Conservation (phyloP, 1,284 basidiomycete genomes). For the Leccinum glutinopallens region DNA sequence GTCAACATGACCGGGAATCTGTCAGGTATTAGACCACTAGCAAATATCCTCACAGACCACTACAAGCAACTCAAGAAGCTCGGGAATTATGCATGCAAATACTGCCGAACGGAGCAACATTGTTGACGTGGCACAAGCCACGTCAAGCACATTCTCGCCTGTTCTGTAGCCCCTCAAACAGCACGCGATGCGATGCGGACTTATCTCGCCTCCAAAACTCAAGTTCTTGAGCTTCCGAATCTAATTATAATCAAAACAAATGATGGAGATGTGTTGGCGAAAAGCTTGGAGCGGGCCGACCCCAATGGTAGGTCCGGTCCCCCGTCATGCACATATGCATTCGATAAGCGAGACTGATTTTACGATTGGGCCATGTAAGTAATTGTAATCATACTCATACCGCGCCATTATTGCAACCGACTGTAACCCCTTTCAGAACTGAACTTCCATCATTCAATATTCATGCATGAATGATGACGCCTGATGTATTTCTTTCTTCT, state of each 20-base stretch:
- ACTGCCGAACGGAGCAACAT: not conserved
- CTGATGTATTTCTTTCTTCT: no score
- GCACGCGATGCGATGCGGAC: not conserved
- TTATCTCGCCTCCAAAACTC: not conserved
- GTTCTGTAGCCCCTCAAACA: not conserved
- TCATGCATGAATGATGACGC: no score
- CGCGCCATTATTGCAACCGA: no score
- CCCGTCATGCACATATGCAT: no score
- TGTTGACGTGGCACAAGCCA: not conserved
- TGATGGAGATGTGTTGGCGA: not conserved
- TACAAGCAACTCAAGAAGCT: not conserved
- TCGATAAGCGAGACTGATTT: no score
- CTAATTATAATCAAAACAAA: not conserved
- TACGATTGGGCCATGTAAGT: no score
- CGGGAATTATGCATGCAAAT: not conserved
- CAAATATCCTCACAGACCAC: not conserved
- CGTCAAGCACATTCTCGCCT: not conserved
- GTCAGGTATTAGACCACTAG: not conserved
- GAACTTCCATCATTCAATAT: no score
- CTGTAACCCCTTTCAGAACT: no score
- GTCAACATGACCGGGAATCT: not conserved
- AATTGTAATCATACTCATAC: no score
- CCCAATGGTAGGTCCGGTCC: no score
- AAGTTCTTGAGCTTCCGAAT: not conserved
- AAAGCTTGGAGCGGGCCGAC: no score